These are phyloP conservation scores for Colletotrichum sp. DNA, from an alignment of 2,329 filamentous ascomycete species.

Conservation along the genomic window DNA sequence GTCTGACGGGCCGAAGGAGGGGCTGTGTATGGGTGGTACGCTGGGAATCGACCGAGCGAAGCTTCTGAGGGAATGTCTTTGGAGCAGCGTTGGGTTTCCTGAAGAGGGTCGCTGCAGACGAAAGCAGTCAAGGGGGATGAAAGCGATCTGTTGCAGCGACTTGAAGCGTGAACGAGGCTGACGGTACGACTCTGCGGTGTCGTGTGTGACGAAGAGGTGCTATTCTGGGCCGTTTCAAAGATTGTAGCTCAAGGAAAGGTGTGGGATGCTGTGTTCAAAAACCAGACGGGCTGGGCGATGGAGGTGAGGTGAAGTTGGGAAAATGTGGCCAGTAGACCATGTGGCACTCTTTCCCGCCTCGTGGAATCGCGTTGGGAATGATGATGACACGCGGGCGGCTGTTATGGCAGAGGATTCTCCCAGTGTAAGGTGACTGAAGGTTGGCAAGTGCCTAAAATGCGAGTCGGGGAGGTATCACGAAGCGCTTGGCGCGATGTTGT, in stretches of 20 bases:
- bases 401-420: not conserved
- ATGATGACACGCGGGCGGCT: not conserved
- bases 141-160: not conserved
- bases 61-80: not conserved
- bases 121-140: not conserved
- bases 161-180: not conserved
- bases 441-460: not conserved
- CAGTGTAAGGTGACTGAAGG: not conserved
- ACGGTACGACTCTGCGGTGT: not conserved
- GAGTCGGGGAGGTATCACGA: slow-evolving; percentile 1
- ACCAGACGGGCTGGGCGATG: not conserved
- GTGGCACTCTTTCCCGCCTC: not conserved
- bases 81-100: not conserved
- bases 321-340: not conserved
- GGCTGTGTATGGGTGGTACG: not conserved
- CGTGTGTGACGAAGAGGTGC: not conserved
- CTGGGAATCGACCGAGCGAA: not conserved
- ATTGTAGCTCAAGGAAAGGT: too few species aligned
- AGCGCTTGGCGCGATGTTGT: slow-evolving; percentile 1
- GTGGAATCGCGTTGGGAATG: not conserved
- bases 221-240: not conserved
- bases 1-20: not conserved
- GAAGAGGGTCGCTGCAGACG: not conserved
- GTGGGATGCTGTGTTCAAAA: not conserved
- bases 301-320: not conserved